Evolutionary conservation across 2,329 filamentous ascomycete species (phyloP).

Genomic region (Phialophora chinensis): DNA sequence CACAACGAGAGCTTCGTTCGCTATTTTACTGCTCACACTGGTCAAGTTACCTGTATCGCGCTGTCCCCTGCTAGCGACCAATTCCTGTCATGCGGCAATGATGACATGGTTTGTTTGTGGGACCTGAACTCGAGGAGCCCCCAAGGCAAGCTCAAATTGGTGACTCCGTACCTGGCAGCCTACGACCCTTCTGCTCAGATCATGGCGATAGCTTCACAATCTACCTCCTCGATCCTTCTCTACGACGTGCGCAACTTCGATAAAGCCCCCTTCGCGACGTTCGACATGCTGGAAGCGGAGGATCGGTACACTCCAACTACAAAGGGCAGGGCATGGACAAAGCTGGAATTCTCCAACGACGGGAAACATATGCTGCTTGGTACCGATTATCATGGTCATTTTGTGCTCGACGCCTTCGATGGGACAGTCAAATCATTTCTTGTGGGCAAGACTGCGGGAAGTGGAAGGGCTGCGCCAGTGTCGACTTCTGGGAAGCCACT

Average conservation of each 20-base stretch:
- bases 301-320: constrained; percentile 60
- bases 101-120: constrained; percentile 92
- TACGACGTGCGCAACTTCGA: constrained; percentile 96
- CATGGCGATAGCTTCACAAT: constrained; percentile 85
- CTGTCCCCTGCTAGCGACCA: constrained; percentile 86
- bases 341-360: constrained; percentile 94
- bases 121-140: constrained; percentile 80
- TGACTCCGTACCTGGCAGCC: constrained; percentile 79
- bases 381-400: constrained; percentile 84
- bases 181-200: constrained; percentile 93
- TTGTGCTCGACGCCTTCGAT: constrained; percentile 90
- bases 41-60: constrained; percentile 78
- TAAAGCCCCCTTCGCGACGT: constrained; percentile 83
- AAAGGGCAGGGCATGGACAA: constrained; percentile 72
- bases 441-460: constrained; percentile 53
- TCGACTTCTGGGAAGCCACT: constrained; percentile 61
- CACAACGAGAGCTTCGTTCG: constrained; percentile 97
- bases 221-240: constrained; percentile 78
- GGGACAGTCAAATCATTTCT: constrained; percentile 79
- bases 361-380: constrained; percentile 84
- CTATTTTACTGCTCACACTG: constrained; percentile 92
- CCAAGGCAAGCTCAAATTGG: constrained; percentile 79
- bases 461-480: constrained; percentile 57
- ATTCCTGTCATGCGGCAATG: constrained; percentile 88
- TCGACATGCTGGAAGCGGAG: constrained; percentile 71